A percentile compares a stretch with the other conserved stretches of the same genome.
Conservation (phyloP, 768 basidiomycete species). For the Amanita molliuscula region DNA sequence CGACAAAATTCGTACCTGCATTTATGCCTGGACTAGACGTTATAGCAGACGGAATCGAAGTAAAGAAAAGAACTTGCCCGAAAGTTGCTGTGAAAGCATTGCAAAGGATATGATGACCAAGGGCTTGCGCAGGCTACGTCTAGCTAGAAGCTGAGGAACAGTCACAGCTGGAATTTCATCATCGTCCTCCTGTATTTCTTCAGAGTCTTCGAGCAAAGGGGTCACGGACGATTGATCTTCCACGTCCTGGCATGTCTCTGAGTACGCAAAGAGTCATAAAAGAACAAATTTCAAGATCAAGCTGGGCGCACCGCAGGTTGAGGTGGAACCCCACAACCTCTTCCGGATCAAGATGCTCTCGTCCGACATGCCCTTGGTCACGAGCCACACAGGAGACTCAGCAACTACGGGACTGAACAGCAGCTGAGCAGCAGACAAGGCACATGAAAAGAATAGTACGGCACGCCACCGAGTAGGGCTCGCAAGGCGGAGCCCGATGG, state of each 20-base stretch:
- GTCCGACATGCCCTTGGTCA: constrained; percentile 34
- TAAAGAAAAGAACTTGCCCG: constrained; percentile 32
- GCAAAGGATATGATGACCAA: constrained; percentile 56
- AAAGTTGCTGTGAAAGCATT: constrained; percentile 74
- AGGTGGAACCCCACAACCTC: constrained; percentile 43
- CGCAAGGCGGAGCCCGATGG: constrained; percentile 60
- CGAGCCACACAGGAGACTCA: constrained; percentile 68
- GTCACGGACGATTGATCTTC: constrained; percentile 25
- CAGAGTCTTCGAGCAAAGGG: constrained; percentile 18
- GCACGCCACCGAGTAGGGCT: constrained; percentile 63
- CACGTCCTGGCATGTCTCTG: constrained; percentile 11
- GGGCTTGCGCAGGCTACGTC: constrained; percentile 48
- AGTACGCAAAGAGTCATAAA: background rate
- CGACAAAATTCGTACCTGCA: constrained; percentile 33
- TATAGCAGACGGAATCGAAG: constrained; percentile 3
- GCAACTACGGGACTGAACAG: constrained; percentile 41
- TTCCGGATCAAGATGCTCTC: constrained; percentile 36
- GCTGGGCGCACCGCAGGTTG: constrained; percentile 17
- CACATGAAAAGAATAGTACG: constrained; percentile 55
- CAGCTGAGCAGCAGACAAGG: constrained; percentile 46
- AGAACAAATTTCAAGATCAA: background rate
- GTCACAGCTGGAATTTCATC: constrained; percentile 26
- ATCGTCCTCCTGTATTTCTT: constrained; percentile 17
- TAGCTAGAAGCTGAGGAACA: constrained; percentile 39
- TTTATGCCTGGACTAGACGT: constrained; percentile 48